phyloP scores from a whole-genome alignment of 371 early-diverging fungal species.

The Mortierella sp. region DNA sequence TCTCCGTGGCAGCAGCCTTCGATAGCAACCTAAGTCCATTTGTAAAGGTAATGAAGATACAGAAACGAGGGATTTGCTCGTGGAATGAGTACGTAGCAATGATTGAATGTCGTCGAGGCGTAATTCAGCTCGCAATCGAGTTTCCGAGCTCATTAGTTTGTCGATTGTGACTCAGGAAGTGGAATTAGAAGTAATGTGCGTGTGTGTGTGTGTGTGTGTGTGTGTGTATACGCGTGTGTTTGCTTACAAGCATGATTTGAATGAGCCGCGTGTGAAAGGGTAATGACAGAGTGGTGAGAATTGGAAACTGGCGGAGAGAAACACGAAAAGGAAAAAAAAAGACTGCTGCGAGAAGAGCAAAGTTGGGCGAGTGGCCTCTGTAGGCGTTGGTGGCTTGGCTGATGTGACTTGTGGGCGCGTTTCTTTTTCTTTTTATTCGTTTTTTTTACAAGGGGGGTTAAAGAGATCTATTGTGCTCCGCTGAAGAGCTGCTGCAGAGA shows the following conservation, averaged over 20 bases:
- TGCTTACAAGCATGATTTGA: neutral
- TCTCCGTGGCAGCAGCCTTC: conserved; percentile 98
- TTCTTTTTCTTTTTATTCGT: neutral
- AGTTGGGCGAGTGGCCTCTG: conserved; percentile 5
- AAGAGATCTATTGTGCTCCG: conserved; percentile 16
- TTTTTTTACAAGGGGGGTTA: neutral
- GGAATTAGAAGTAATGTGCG: neutral
- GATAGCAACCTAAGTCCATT: conserved; percentile 78
- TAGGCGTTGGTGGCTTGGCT: neutral
- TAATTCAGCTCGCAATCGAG: neutral
- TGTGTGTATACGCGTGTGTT: neutral
- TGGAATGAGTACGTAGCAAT: neutral
- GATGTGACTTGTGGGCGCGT: too few species aligned
- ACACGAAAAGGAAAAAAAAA: neutral
- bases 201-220: neutral
- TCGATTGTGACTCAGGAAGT: neutral
- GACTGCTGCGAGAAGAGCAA: neutral
- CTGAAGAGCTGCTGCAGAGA: conserved; percentile 43
- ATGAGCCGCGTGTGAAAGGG: neutral
- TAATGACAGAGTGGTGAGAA: neutral
- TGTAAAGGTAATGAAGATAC: neutral
- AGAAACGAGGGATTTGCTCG: neutral
- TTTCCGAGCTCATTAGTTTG: neutral
- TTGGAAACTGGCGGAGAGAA: neutral
- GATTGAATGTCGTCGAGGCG: neutral